Evolutionary conservation across 345 rosid species (phyloP).

Genomic region (Garcia nutans): DNA sequence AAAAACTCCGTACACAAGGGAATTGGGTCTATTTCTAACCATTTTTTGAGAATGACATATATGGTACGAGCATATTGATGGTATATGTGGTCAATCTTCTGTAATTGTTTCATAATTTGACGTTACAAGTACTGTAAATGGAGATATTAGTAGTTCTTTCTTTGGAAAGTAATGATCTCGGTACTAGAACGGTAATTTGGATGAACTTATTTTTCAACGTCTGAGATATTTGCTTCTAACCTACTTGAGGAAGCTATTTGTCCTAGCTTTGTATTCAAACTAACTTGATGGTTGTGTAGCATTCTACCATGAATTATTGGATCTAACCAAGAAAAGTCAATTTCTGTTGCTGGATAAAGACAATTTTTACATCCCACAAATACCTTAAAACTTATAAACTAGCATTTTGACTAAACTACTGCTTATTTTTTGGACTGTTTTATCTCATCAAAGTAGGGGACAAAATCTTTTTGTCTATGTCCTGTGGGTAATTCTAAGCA

Average conservation of each 20-base stretch:
- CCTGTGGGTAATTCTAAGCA: constrained; percentile 24
- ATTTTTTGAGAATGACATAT: background rate
- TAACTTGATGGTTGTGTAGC: background rate
- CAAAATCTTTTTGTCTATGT: background rate
- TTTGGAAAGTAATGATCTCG: background rate
- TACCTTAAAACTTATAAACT: background rate
- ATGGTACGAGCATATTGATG: background rate
- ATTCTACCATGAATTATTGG: background rate
- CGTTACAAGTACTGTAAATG: background rate
- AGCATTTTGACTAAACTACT: background rate
- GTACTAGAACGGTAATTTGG: background rate
- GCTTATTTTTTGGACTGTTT: no score
- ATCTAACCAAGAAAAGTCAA: background rate
- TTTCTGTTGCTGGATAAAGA: background rate
- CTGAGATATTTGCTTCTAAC: background rate
- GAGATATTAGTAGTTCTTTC: background rate
- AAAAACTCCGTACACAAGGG: background rate
- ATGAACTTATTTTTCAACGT: background rate
- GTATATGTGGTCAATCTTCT: background rate
- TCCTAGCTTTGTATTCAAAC: background rate
- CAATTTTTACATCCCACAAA: background rate
- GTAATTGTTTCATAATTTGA: background rate
- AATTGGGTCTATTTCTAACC: background rate
- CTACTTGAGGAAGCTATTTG: background rate
- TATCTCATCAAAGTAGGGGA: background rate